A percentile compares a stretch with the other conserved stretches of the same genome.
These are phyloP conservation scores for Scytalidium lignicola DNA, from an alignment of 2,329 filamentous ascomycete species.

Conservation along the genomic window DNA sequence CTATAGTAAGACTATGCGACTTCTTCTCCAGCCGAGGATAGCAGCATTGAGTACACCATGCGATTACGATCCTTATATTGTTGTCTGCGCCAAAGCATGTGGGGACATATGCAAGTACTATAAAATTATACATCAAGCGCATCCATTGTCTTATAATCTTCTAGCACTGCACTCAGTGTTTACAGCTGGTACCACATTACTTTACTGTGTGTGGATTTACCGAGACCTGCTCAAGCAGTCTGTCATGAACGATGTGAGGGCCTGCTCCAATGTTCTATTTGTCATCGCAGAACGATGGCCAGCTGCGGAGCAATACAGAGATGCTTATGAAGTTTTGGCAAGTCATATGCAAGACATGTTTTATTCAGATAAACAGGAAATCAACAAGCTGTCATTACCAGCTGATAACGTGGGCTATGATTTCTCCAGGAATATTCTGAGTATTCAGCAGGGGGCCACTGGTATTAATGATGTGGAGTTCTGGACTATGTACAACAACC, in stretches of 20 bases:
- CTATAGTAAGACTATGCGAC: slow-evolving; percentile 21
- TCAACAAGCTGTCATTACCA: no score
- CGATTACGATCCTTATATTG: not conserved
- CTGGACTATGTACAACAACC: no score
- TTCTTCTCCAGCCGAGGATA: slow-evolving; percentile 19
- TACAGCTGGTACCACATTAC: slow-evolving; percentile 22
- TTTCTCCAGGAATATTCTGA: no score
- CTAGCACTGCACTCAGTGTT: slow-evolving; percentile 27
- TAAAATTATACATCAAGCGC: slow-evolving; percentile 25
- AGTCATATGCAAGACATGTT: no score
- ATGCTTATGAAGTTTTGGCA: slow-evolving; percentile 11
- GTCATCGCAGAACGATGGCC: slow-evolving; percentile 22
- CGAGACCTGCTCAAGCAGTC: slow-evolving; percentile 16
- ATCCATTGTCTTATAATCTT: slow-evolving; percentile 23
- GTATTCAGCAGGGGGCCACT: no score
- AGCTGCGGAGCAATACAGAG: slow-evolving; percentile 14
- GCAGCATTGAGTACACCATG: not conserved
- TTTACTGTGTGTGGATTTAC: slow-evolving; percentile 27
- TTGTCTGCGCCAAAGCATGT: slow-evolving; percentile 21
- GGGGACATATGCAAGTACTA: slow-evolving; percentile 25
- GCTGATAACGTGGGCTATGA: no score
- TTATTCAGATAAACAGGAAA: no score
- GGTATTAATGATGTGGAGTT: no score
- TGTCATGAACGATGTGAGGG: slow-evolving; percentile 23
- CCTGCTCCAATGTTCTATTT: slow-evolving; percentile 21